Conservation (phyloP, 2,329 filamentous ascomycete species). For the Cordyceps farinosa region DNA sequence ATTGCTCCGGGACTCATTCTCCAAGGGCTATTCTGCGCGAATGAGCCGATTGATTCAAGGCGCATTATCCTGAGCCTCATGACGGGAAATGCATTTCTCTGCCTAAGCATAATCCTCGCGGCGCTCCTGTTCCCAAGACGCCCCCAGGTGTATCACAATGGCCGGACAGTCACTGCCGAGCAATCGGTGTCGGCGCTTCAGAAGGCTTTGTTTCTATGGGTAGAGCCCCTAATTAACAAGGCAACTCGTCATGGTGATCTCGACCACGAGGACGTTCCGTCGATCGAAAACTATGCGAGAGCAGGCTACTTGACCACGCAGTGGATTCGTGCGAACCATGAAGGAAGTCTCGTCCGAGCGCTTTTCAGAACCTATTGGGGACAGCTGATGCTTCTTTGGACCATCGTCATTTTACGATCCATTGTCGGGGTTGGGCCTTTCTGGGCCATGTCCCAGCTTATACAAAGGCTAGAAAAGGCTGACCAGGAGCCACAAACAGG, state of each 20-base stretch:
- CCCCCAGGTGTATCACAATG: conserved; percentile 21
- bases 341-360: neutral
- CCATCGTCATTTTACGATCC: neutral
- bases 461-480: neutral
- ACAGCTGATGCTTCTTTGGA: neutral
- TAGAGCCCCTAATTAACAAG: neutral
- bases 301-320: neutral
- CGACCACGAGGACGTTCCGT: neutral
- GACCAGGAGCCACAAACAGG: neutral
- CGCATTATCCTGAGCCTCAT: conserved; percentile 24
- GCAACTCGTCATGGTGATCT: neutral
- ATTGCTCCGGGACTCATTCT: conserved; percentile 45
- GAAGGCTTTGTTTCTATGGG: conserved; percentile 1
- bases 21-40: conserved; percentile 33
- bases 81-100: conserved; percentile 39
- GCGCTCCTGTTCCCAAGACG: conserved; percentile 42
- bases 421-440: conserved; percentile 8
- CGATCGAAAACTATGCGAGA: neutral
- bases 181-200: conserved; percentile 6
- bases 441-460: conserved; percentile 14
- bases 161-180: neutral
- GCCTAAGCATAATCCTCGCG: conserved; percentile 42
- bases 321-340: neutral
- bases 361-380: neutral
- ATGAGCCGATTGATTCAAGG: neutral